Conservation (phyloP, 495 filamentous ascomycete genomes). For the Aspergillus mulundensis region DNA sequence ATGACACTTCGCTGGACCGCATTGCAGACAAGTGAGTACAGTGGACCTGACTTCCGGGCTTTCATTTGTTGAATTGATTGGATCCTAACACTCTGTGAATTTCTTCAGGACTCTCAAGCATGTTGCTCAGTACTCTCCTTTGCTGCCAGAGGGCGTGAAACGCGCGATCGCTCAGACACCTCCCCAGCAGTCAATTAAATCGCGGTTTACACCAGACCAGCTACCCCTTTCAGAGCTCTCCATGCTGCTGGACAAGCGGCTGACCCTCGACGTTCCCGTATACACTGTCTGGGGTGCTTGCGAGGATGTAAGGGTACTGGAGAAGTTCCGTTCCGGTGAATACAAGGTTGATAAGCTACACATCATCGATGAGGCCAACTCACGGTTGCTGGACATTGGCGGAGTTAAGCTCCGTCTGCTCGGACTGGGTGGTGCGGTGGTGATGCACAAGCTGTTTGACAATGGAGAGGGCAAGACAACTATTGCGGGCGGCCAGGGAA, state of each 20-base stretch:
- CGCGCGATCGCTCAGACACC: slow-evolving; percentile 70
- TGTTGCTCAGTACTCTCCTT: slow-evolving; percentile 95
- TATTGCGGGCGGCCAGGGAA: slow-evolving; percentile 96
- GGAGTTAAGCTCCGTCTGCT: slow-evolving; percentile 94
- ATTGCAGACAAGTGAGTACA: slow-evolving; percentile 92
- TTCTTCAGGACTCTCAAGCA: slow-evolving; percentile 83
- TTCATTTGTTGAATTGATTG: background rate
- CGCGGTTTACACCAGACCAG: slow-evolving; percentile 71
- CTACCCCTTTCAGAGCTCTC: slow-evolving; percentile 94
- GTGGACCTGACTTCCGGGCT: background rate
- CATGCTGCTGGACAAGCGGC: slow-evolving; percentile 80
- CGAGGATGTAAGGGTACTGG: slow-evolving; percentile 95
- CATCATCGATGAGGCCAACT: slow-evolving; percentile 97
- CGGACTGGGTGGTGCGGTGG: slow-evolving; percentile 91
- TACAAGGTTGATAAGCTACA: slow-evolving; percentile 97
- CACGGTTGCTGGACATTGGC: slow-evolving; percentile 86
- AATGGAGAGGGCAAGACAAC: slow-evolving; percentile 98
- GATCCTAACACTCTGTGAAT: slow-evolving; percentile 10
- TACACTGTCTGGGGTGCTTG: slow-evolving; percentile 99
- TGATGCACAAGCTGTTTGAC: slow-evolving; percentile 99
- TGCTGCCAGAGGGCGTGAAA: slow-evolving; percentile 84
- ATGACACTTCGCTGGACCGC: slow-evolving; percentile 89
- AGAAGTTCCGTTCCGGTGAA: slow-evolving; percentile 96
- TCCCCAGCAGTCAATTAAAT: slow-evolving; percentile 66
- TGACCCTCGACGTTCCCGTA: slow-evolving; percentile 90